Conservation (phyloP, 768 basidiomycete species). For the Pleurotus tuber-regium region DNA sequence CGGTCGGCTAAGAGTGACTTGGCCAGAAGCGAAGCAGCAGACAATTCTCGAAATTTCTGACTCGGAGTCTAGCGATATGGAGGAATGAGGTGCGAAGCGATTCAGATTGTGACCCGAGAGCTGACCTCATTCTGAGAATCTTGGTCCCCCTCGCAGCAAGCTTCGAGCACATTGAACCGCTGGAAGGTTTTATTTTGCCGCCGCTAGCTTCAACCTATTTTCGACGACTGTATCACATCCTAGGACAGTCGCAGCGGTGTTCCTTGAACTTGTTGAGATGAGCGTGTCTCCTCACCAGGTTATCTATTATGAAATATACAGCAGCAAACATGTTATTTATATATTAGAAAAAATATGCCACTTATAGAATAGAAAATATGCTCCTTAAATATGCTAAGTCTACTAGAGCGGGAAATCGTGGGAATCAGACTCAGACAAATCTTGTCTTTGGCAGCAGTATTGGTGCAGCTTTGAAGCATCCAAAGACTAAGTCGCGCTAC, state of each 20-base stretch:
- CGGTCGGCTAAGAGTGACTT: background rate
- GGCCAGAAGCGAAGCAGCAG: background rate
- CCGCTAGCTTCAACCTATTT: background rate
- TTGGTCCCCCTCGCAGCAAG: too few species aligned
- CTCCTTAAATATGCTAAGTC: too few species aligned
- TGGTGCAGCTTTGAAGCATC: too few species aligned
- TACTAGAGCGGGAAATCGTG: too few species aligned
- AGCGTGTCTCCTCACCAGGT: too few species aligned
- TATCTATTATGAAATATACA: too few species aligned
- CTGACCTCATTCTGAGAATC: background rate
- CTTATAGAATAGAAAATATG: too few species aligned
- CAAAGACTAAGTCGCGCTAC: too few species aligned
- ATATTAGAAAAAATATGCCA: too few species aligned
- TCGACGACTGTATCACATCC: background rate
- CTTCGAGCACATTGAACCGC: background rate
- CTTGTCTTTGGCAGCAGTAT: too few species aligned
- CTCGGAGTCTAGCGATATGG: background rate
- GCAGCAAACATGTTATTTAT: too few species aligned
- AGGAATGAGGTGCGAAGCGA: background rate
- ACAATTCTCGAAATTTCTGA: background rate
- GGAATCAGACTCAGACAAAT: too few species aligned
- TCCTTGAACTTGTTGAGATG: constrained; percentile 2
- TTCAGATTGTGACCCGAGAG: background rate
- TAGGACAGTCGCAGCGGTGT: background rate
- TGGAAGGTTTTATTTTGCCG: background rate